phyloP scores from a whole-genome alignment of 2,329 filamentous ascomycete species.

The Apiospora aurea region DNA sequence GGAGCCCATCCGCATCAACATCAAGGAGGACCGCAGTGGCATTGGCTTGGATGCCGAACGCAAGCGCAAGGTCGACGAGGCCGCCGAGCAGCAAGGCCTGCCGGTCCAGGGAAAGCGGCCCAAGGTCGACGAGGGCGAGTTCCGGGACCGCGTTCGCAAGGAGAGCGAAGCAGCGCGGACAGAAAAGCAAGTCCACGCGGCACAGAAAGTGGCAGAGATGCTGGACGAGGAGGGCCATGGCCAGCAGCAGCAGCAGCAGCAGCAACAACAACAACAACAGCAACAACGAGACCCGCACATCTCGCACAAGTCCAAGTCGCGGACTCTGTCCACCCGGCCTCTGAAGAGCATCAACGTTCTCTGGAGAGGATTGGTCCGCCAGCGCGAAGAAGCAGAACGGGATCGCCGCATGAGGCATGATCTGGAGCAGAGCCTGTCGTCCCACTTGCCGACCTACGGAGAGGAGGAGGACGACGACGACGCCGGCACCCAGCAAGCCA shows the following conservation, averaged over 20 bases:
- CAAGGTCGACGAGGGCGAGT: conserved; percentile 72
- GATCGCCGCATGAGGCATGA: conserved; percentile 71
- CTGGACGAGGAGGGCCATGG: conserved; percentile 66
- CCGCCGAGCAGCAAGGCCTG: conserved; percentile 55
- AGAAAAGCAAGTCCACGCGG: conserved; percentile 76
- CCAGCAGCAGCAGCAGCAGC: conserved; percentile 17
- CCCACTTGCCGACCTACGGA: conserved; percentile 66
- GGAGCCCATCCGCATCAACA: conserved; percentile 77
- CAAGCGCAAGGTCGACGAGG: conserved; percentile 77
- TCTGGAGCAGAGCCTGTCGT: conserved; percentile 68
- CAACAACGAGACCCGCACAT: conserved; percentile 29
- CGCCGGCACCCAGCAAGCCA: conserved; percentile 72
- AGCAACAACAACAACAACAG: conserved; percentile 33
- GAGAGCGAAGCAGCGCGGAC: conserved; percentile 73
- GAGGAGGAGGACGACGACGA: conserved; percentile 66
- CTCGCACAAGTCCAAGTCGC: conserved; percentile 39
- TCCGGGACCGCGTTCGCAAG: conserved; percentile 72
- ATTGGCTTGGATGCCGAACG: conserved; percentile 85
- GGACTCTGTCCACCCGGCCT: conserved; percentile 54
- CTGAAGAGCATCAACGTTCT: conserved; percentile 77
- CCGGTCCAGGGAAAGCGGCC: conserved; percentile 58
- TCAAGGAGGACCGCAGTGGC: conserved; percentile 83
- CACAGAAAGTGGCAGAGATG: conserved; percentile 82
- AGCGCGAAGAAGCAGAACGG: conserved; percentile 73
- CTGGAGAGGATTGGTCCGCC: conserved; percentile 77